A percentile compares a stretch with the other conserved stretches of the same genome.
Evolutionary conservation across 805 yeast species (phyloP).

Genomic region (Lipomyces mesembrius): DNA sequence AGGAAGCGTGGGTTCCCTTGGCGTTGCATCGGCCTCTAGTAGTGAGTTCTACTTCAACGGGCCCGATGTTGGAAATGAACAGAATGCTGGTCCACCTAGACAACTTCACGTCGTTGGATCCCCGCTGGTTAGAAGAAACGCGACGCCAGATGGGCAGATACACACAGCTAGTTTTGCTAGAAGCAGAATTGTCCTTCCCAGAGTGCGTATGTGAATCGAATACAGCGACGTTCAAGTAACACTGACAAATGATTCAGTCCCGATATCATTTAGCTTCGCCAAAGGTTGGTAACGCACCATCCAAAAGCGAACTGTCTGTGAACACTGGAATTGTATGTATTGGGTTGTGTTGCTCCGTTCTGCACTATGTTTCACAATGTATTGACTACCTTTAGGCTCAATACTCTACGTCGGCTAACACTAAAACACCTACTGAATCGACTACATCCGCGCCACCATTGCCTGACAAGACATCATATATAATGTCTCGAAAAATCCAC

Average conservation of each 20-base stretch:
- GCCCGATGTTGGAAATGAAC: neutral
- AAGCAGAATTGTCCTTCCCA: neutral
- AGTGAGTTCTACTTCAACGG: neutral
- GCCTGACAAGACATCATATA: neutral
- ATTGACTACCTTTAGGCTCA: neutral
- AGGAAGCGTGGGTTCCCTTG: conserved; percentile 15
- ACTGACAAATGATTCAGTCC: neutral
- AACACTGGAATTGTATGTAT: neutral
- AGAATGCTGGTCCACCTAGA: neutral
- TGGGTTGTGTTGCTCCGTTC: neutral
- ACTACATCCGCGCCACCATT: neutral
- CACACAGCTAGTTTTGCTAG: neutral
- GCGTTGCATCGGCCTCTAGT: neutral
- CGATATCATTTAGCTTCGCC: neutral
- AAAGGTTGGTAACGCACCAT: neutral
- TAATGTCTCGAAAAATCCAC: neutral
- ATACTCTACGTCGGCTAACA: neutral
- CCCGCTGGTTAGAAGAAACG: conserved; percentile 2
- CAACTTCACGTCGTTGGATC: neutral
- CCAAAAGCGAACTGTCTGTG: neutral
- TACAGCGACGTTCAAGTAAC: neutral
- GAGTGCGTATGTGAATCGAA: neutral
- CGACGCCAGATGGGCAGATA: neutral
- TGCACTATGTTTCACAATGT: neutral
- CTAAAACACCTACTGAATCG: neutral